A percentile compares a stretch with the other conserved stretches of the same genome.
Conservation (phyloP, 805 yeast genomes). For the Candida insectorum region DNA sequence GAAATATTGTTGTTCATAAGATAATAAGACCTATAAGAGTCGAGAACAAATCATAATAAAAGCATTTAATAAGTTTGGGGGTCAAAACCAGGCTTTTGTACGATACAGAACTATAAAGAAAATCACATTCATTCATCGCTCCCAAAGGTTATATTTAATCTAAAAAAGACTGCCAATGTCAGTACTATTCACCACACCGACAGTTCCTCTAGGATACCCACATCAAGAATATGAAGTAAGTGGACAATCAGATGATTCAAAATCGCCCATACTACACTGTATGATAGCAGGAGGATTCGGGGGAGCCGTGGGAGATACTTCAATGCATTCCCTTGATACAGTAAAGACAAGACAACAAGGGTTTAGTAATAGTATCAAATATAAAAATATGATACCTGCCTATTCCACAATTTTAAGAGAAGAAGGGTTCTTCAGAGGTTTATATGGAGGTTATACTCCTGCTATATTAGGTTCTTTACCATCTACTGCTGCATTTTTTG, state of each 20-base stretch:
- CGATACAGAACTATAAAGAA: too few species aligned
- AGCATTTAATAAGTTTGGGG: too few species aligned
- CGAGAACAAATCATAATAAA: too few species aligned
- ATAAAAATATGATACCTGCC: slow-evolving; percentile 72
- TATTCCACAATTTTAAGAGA: slow-evolving; percentile 70
- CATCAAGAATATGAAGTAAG: slow-evolving; percentile 15
- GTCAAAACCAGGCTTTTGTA: too few species aligned
- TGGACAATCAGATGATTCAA: neutral
- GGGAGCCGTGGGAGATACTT: slow-evolving; percentile 86
- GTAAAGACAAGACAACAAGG: slow-evolving; percentile 98
- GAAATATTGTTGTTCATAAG: too few species aligned
- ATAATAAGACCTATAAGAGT: too few species aligned
- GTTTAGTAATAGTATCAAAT: slow-evolving; percentile 65
- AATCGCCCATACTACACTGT: slow-evolving; percentile 52
- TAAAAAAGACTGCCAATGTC: slow-evolving; percentile 7
- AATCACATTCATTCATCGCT: too few species aligned
- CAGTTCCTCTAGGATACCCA: slow-evolving; percentile 33
- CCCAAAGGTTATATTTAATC: too few species aligned
- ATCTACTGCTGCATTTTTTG: slow-evolving; percentile 90
- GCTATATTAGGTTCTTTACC: slow-evolving; percentile 93
- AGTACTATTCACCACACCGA: slow-evolving; percentile 23
- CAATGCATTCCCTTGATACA: slow-evolving; percentile 95
- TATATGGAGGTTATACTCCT: slow-evolving; percentile 90
- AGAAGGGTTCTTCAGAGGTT: slow-evolving; percentile 82
- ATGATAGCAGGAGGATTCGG: slow-evolving; percentile 93